A percentile compares a stretch with the other conserved stretches of the same genome.
phyloP scores from a whole-genome alignment of 2,329 filamentous ascomycete species.

The Helminthosporium solani region DNA sequence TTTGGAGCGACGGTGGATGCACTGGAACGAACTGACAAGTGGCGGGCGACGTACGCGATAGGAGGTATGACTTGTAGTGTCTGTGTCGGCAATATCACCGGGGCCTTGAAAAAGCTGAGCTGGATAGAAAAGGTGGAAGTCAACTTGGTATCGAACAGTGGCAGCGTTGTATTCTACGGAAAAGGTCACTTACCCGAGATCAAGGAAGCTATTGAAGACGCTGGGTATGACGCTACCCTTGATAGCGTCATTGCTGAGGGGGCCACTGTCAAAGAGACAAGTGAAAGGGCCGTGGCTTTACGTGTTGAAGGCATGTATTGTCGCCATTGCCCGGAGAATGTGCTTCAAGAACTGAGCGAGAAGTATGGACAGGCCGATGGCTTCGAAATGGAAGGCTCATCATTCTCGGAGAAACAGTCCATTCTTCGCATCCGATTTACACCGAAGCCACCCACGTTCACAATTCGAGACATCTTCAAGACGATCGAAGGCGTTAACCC shows the following conservation, averaged over 20 bases:
- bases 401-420: constrained; percentile 60
- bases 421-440: constrained; percentile 70
- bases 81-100: constrained; percentile 53
- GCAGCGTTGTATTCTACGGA: constrained; percentile 51
- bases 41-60: constrained; percentile 51
- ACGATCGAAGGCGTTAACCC: constrained; percentile 67
- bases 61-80: constrained; percentile 61
- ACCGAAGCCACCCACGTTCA: constrained; percentile 68
- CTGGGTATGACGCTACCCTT: constrained; percentile 45
- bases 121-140: constrained; percentile 53
- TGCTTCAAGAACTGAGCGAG: constrained; percentile 54
- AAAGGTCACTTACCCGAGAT: constrained; percentile 49
- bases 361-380: constrained; percentile 46
- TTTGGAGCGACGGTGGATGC: constrained; percentile 45
- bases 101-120: constrained; percentile 47
- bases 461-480: constrained; percentile 70
- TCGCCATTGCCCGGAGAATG: constrained; percentile 50
- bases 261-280: constrained; percentile 13
- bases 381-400: constrained; percentile 56
- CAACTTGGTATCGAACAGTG: constrained; percentile 54
- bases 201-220: constrained; percentile 52
- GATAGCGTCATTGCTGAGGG: constrained; percentile 31
- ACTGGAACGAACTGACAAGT: constrained; percentile 30
- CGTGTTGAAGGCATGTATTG: constrained; percentile 50
- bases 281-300: constrained; percentile 37